Evolutionary conservation across 768 basidiomycete species (phyloP).

Genomic region (Bullera alba): DNA sequence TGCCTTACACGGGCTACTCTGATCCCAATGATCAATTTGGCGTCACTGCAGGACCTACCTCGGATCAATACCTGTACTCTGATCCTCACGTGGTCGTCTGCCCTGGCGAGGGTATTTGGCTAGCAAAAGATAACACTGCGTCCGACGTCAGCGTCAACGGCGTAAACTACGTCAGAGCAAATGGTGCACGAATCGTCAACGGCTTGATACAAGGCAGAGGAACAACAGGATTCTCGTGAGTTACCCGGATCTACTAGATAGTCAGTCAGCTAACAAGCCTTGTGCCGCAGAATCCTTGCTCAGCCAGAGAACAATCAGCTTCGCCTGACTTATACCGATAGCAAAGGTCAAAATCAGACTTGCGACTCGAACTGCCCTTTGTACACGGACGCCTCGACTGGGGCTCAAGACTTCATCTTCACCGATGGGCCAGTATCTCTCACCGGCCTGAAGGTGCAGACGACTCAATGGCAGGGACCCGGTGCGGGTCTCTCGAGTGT

Average conservation of each 20-base stretch:
- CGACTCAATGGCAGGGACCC: constrained; percentile 66
- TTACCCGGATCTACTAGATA: constrained; percentile 5
- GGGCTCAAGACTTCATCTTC: constrained; percentile 93
- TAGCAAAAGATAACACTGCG: constrained; percentile 62
- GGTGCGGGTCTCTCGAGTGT: constrained; percentile 79
- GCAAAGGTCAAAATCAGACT: constrained; percentile 64
- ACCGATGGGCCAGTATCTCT: constrained; percentile 51
- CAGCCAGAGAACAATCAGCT: constrained; percentile 83
- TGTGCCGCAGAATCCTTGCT: constrained; percentile 60
- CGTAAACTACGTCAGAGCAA: constrained; percentile 65
- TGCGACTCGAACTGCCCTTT: constrained; percentile 77
- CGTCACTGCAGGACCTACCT: constrained; percentile 48
- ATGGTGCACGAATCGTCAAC: constrained; percentile 83
- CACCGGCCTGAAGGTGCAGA: constrained; percentile 80
- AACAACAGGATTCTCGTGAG: constrained; percentile 81
- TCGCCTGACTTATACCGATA: constrained; percentile 67
- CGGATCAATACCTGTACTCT: constrained; percentile 30
- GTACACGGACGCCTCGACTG: constrained; percentile 63
- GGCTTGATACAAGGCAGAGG: constrained; percentile 73
- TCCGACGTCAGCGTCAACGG: constrained; percentile 71
- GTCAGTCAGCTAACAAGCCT: constrained; percentile 10
- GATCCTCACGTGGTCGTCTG: constrained; percentile 57
- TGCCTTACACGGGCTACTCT: constrained; percentile 55
- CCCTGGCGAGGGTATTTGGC: constrained; percentile 79
- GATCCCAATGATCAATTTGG: constrained; percentile 57